A percentile compares a stretch with the other conserved stretches of the same genome.
Conservation (phyloP, 2,329 filamentous ascomycete genomes). For the Torrubiella hemipterigena region DNA sequence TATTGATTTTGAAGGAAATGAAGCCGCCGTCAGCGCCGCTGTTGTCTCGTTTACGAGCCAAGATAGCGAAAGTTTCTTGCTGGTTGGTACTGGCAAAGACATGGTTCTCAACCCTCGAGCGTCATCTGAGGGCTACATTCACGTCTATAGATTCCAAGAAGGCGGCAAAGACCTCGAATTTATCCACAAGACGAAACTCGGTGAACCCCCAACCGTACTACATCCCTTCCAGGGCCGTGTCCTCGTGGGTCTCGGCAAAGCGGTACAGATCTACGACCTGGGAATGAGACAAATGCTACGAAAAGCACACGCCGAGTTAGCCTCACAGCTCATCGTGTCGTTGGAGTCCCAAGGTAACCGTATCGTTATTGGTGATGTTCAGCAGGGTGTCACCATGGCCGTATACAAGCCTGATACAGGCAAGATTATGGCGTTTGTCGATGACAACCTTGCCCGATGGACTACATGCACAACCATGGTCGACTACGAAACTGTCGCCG, state of each 20-base stretch:
- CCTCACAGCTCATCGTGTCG: slow-evolving; percentile 73
- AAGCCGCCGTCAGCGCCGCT: slow-evolving; percentile 78
- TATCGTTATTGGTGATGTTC: slow-evolving; percentile 84
- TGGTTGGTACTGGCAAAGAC: slow-evolving; percentile 90
- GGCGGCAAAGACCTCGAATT: slow-evolving; percentile 84
- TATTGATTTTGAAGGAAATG: slow-evolving; percentile 77
- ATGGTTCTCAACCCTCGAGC: slow-evolving; percentile 67
- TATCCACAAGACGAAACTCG: slow-evolving; percentile 90
- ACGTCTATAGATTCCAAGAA: slow-evolving; percentile 83
- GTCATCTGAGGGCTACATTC: slow-evolving; percentile 70
- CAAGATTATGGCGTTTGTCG: slow-evolving; percentile 81
- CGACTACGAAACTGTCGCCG: slow-evolving; percentile 91
- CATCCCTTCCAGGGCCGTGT: slow-evolving; percentile 87
- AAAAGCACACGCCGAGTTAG: slow-evolving; percentile 74
- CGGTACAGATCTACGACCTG: slow-evolving; percentile 80
- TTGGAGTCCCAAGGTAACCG: slow-evolving; percentile 84
- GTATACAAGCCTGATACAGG: slow-evolving; percentile 92
- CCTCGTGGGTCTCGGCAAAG: slow-evolving; percentile 71
- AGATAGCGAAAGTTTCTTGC: slow-evolving; percentile 79
- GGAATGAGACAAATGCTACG: slow-evolving; percentile 86
- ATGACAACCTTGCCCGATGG: slow-evolving; percentile 83
- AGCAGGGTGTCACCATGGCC: slow-evolving; percentile 82
- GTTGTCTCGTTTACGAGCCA: slow-evolving; percentile 80
- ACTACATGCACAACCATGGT: slow-evolving; percentile 87
- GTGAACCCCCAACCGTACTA: slow-evolving; percentile 80